These are phyloP conservation scores for Cylindricascospora bacillispora DNA, from an alignment of 1,139 yeast genomes.

Conservation along the genomic window DNA sequence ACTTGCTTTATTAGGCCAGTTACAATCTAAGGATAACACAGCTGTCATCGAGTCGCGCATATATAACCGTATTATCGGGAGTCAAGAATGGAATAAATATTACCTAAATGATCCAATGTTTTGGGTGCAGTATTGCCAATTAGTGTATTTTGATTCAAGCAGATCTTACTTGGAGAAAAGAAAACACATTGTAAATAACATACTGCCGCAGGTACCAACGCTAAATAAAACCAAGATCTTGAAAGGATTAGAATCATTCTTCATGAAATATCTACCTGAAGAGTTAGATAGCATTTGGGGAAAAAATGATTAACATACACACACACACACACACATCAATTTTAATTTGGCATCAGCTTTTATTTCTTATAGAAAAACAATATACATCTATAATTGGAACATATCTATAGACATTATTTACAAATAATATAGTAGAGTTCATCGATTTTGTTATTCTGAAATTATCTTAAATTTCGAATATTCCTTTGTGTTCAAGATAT, in stretches of 20 bases:
- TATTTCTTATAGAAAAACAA: no score
- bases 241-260: constrained; percentile 10
- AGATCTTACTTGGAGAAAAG: constrained; percentile 20
- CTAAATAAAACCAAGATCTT: constrained; percentile 4
- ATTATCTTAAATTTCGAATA: no score
- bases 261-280: constrained; percentile 20
- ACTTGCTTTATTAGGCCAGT: constrained; percentile 11
- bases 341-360: no score
- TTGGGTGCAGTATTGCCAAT: constrained; percentile 19
- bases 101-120: constrained; percentile 13
- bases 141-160: constrained; percentile 16
- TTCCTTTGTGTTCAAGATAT: constrained; percentile 27
- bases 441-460: not conserved
- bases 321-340: no score
- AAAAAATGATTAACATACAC: no score
- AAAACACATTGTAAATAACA: constrained; percentile 10
- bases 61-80: constrained; percentile 14
- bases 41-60: constrained; percentile 13
- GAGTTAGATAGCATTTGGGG: constrained; percentile 15
- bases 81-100: constrained; percentile 7
- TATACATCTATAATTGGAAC: no score
- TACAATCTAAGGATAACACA: constrained; percentile 17
- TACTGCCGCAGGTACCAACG: constrained; percentile 13
- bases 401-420: no score
- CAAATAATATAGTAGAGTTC: not conserved